phyloP scores from a whole-genome alignment of 1,139 yeast species.

The Lodderomyces pseudojiufengensis region DNA sequence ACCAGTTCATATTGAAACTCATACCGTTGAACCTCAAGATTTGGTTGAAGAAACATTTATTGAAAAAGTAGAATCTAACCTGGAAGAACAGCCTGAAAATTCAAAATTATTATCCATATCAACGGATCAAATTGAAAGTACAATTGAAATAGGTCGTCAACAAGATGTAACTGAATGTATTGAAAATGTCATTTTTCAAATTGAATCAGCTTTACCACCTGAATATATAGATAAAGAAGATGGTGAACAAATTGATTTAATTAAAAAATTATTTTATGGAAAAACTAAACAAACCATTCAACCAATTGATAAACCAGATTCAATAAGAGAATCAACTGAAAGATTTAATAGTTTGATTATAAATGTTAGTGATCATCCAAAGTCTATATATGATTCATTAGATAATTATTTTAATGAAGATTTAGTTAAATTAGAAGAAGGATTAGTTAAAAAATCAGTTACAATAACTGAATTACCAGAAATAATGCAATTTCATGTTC shows the following conservation, averaged over 20 bases:
- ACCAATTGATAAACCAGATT: slow-evolving; percentile 20
- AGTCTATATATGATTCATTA: slow-evolving; percentile 83
- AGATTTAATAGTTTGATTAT: slow-evolving; percentile 78
- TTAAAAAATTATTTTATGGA: slow-evolving; percentile 80
- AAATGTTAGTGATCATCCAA: slow-evolving; percentile 84
- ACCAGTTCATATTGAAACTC: slow-evolving; percentile 4
- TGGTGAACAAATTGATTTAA: slow-evolving; percentile 77
- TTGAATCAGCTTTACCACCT: slow-evolving; percentile 87
- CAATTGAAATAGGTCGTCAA: slow-evolving; percentile 82
- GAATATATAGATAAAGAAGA: slow-evolving; percentile 54
- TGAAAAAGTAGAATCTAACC: slow-evolving; percentile 8
- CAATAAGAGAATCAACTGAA: slow-evolving; percentile 59
- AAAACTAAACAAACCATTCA: slow-evolving; percentile 44
- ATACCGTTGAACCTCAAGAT: not conserved
- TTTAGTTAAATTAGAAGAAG: slow-evolving; percentile 65
- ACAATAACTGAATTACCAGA: slow-evolving; percentile 73
- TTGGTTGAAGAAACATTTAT: slow-evolving; percentile 3
- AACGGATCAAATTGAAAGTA: slow-evolving; percentile 63
- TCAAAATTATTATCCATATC: slow-evolving; percentile 41
- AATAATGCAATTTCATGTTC: slow-evolving; percentile 86
- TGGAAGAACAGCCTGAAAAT: slow-evolving; percentile 7
- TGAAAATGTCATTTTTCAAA: slow-evolving; percentile 87
- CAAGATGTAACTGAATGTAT: slow-evolving; percentile 98
- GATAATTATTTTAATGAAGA: slow-evolving; percentile 83
- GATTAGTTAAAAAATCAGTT: slow-evolving; percentile 67